A percentile compares a stretch with the other conserved stretches of the same genome.
These are phyloP conservation scores for Yarrowia sp. DNA, from an alignment of 805 yeast species.

Conservation along the genomic window DNA sequence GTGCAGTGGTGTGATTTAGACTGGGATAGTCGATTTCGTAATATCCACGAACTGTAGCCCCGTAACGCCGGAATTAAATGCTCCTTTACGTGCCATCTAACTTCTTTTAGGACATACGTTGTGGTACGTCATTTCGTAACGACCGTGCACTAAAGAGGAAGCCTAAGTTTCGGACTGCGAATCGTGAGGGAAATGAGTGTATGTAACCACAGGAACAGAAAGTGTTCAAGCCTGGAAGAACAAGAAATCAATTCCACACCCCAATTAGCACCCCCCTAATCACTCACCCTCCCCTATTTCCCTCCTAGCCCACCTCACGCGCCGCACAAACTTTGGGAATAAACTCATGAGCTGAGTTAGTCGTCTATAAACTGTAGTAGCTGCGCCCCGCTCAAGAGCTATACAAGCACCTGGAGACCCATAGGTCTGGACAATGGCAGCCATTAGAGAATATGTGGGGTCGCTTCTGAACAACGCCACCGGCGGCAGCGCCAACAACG, in stretches of 20 bases:
- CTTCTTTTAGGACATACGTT: neutral
- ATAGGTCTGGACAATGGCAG: constrained; percentile 37
- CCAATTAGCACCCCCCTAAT: too few relatives aligned
- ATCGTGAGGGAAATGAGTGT: too few relatives aligned
- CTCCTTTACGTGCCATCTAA: neutral
- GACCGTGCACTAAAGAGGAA: neutral
- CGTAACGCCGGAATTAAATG: neutral
- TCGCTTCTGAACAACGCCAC: constrained; percentile 33
- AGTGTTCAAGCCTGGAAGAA: neutral
- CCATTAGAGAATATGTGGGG: constrained; percentile 34
- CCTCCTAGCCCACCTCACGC: neutral
- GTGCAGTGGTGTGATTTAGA: too few relatives aligned
- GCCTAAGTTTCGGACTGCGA: constrained; percentile 12
- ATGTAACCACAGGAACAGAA: too few relatives aligned
- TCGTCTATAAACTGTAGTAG: constrained; percentile 12
- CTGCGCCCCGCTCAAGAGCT: constrained; percentile 31
- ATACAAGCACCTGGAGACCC: constrained; percentile 13
- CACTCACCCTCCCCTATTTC: too few relatives aligned
- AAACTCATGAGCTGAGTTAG: constrained; percentile 8
- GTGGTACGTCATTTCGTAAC: neutral
- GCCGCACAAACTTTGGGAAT: constrained; percentile 4
- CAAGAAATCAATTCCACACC: neutral
- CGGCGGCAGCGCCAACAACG: constrained; percentile 14
- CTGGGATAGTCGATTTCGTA: too few relatives aligned
- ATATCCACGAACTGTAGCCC: too few relatives aligned